phyloP scores from a whole-genome alignment of 768 basidiomycete genomes.

The Scleroderma bovista region DNA sequence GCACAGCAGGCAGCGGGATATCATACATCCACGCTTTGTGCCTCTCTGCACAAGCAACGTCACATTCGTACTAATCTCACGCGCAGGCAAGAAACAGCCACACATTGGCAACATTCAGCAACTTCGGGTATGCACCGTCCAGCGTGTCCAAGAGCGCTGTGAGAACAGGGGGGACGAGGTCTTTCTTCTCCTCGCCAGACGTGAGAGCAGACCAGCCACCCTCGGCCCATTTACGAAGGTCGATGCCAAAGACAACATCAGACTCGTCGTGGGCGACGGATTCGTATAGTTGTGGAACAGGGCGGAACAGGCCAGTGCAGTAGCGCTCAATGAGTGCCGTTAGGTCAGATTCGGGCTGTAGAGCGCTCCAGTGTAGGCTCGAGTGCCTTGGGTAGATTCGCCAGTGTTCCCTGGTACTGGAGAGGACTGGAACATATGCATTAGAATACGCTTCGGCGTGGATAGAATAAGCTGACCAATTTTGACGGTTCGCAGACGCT shows the following conservation, averaged over 20 bases:
- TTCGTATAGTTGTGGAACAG: slow-evolving; percentile 82
- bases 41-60: slow-evolving; percentile 47
- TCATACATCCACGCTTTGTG: slow-evolving; percentile 95
- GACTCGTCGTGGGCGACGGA: slow-evolving; percentile 75
- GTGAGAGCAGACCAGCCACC: slow-evolving; percentile 58
- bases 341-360: slow-evolving; percentile 80
- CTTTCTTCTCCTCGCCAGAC: slow-evolving; percentile 55
- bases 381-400: slow-evolving; percentile 63
- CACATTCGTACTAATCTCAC: neutral
- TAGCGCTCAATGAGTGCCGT: slow-evolving; percentile 87
- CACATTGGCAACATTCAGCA: slow-evolving; percentile 61
- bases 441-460: neutral
- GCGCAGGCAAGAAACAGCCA: slow-evolving; percentile 1
- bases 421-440: slow-evolving; percentile 50
- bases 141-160: no score
- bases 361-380: slow-evolving; percentile 64
- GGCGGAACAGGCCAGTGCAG: slow-evolving; percentile 89
- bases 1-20: slow-evolving; percentile 75
- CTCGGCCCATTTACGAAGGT: slow-evolving; percentile 87
- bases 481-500: slow-evolving; percentile 78
- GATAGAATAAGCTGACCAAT: slow-evolving; percentile 56
- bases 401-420: slow-evolving; percentile 80
- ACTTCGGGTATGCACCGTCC: slow-evolving; percentile 52
- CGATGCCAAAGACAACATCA: slow-evolving; percentile 87
- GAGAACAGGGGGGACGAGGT: slow-evolving; percentile 68